phyloP scores from a whole-genome alignment of 768 basidiomycete species.

The Rhodotorula kratochvilovae region DNA sequence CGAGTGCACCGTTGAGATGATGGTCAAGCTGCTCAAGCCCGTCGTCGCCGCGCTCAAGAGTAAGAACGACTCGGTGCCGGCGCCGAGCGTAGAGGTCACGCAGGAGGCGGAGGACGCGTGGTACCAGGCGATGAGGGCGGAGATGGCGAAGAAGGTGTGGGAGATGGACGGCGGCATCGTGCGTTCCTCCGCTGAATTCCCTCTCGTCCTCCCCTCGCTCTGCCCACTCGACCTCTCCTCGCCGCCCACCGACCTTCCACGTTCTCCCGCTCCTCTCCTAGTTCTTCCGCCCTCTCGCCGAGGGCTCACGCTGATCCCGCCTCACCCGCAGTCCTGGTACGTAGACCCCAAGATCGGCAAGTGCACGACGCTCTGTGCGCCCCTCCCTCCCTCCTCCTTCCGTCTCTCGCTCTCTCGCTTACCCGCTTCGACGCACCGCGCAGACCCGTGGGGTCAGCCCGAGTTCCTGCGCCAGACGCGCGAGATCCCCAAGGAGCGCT shows the following conservation, averaged over 20 bases:
- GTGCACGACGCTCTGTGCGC: not conserved
- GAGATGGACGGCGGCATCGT: constrained; percentile 33
- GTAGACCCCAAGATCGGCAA: not conserved
- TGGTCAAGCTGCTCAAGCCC: not conserved
- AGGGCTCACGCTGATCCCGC: not conserved
- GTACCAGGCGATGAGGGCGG: constrained; percentile 17
- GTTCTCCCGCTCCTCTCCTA: not conserved
- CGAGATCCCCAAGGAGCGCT: not conserved
- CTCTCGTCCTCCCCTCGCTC: not conserved
- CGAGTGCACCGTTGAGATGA: constrained; percentile 23
- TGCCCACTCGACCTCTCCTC: too few species aligned
- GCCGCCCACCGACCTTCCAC: too few species aligned
- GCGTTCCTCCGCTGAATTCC: too few species aligned
- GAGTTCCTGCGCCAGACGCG: not conserved
- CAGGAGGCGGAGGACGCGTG: constrained; percentile 32
- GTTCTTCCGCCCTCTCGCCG: too few species aligned
- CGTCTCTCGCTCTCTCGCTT: not conserved
- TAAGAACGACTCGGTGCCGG: not conserved
- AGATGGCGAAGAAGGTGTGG: constrained; percentile 36
- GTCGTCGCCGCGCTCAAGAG: constrained; percentile 15
- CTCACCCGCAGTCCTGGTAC: not conserved
- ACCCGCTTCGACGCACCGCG: not conserved
- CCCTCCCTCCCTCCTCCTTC: not conserved
- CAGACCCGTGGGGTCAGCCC: constrained; percentile 1
- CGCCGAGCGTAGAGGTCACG: constrained; percentile 39